Conservation (phyloP, 495 filamentous ascomycete genomes). For the Bryoglossum gracile region DNA sequence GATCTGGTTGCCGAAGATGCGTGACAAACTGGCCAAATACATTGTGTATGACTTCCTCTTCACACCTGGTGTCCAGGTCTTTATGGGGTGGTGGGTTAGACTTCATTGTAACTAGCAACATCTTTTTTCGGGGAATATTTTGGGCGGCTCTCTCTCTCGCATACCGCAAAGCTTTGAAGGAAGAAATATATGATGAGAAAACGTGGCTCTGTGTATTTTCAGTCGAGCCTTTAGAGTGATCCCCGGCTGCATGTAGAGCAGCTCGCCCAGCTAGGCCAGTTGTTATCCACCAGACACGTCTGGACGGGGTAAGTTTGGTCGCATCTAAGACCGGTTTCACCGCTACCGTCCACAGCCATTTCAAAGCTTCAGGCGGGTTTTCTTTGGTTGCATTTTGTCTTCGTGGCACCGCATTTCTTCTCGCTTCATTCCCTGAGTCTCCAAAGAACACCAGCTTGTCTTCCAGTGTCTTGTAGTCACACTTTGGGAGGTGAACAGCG, state of each 20-base stretch:
- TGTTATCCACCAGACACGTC: constrained; percentile 21
- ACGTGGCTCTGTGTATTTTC: constrained; percentile 14
- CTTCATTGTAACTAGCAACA: constrained; percentile 22
- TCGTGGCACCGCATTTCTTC: no score
- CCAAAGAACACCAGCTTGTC: no score
- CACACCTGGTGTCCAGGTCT: no score
- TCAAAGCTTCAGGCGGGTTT: no score
- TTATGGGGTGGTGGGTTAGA: constrained; percentile 21
- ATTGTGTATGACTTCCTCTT: no score
- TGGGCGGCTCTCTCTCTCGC: background rate
- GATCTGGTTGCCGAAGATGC: constrained; percentile 1
- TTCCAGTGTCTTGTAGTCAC: no score
- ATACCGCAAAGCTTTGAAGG: constrained; percentile 21
- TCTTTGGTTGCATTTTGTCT: no score
- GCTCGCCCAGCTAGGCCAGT: constrained; percentile 11
- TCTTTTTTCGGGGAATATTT: constrained; percentile 11
- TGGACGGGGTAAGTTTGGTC: no score
- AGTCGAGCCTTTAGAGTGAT: constrained; percentile 15
- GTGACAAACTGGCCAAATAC: background rate
- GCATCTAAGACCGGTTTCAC: no score
- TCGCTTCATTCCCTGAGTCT: no score
- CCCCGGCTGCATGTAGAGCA: constrained; percentile 25
- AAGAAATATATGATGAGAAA: constrained; percentile 27
- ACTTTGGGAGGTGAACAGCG: no score
- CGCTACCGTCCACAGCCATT: no score